A percentile compares a stretch with the other conserved stretches of the same genome.
phyloP scores from a whole-genome alignment of 345 rosid genomes.

The Populus deltoides region DNA sequence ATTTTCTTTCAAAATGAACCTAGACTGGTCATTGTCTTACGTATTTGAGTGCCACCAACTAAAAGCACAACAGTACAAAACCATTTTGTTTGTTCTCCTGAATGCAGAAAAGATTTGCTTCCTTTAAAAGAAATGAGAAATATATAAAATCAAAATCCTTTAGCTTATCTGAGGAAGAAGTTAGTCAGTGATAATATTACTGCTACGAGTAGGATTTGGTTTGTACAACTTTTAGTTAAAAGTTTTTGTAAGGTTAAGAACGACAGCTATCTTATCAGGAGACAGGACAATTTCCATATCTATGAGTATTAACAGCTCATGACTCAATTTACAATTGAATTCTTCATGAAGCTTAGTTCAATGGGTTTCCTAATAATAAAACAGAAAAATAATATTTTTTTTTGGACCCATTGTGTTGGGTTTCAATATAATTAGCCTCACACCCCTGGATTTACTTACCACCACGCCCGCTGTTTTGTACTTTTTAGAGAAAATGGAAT shows the following conservation, averaged over 20 bases:
- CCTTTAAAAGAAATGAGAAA: background rate
- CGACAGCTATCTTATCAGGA: background rate
- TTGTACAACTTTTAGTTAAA: background rate
- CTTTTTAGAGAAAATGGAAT: background rate
- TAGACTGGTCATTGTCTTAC: background rate
- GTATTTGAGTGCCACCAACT: background rate
- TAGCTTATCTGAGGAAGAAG: background rate
- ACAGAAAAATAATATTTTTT: too few species aligned
- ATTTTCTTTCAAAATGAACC: background rate
- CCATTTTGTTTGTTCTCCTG: background rate
- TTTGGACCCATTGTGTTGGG: background rate
- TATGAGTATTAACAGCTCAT: background rate
- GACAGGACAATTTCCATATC: background rate
- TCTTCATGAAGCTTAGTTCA: background rate
- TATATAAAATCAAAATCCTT: background rate
- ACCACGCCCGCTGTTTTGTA: background rate
- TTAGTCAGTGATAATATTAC: background rate
- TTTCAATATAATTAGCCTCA: background rate
- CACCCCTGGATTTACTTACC: background rate
- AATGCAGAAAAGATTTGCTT: background rate
- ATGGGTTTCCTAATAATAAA: too few species aligned
- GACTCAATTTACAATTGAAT: background rate
- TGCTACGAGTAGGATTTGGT: background rate
- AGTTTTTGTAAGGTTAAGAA: background rate
- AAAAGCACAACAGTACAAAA: background rate